Evolutionary conservation across 179 eudicot genomes (phyloP).

Genomic region (Camellia oleifera): DNA sequence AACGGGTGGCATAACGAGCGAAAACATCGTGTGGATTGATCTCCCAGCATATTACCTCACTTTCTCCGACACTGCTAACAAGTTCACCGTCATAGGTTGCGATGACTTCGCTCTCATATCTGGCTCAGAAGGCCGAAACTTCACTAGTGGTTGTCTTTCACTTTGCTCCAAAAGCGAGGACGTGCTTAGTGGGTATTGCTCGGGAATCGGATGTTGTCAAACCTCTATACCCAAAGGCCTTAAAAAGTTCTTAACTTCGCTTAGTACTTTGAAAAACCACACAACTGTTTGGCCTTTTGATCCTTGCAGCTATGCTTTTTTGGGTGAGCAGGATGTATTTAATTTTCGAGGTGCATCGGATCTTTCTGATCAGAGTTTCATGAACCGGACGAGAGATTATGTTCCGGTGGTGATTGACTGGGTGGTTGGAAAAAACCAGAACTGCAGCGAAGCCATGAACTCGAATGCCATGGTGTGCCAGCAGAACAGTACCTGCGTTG

Average conservation of each 20-base stretch:
- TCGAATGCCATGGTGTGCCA: slow-evolving; percentile 22
- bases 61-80: slow-evolving; percentile 40
- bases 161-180: slow-evolving; percentile 38
- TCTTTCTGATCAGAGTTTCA: slow-evolving; percentile 14
- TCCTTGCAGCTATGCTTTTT: slow-evolving; percentile 45
- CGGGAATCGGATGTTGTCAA: slow-evolving; percentile 64
- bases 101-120: slow-evolving; percentile 27
- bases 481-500: slow-evolving; percentile 19
- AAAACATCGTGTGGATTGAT: not conserved
- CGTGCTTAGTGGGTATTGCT: slow-evolving; percentile 35
- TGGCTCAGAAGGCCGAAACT: slow-evolving; percentile 10
- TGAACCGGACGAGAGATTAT: slow-evolving; percentile 5
- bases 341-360: slow-evolving; percentile 26
- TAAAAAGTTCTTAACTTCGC: not conserved
- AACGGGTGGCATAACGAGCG: slow-evolving; percentile 28
- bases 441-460: slow-evolving; percentile 25
- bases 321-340: slow-evolving; percentile 28
- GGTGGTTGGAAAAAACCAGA: slow-evolving; percentile 29
- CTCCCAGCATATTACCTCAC: slow-evolving; percentile 25
- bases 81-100: slow-evolving; percentile 46
- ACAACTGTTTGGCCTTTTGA: slow-evolving; percentile 25
- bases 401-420: slow-evolving; percentile 48
- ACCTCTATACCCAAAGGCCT: slow-evolving; percentile 38
- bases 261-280: slow-evolving; percentile 21
- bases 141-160: slow-evolving; percentile 40